Base-by-base conservation (phyloP, 2,329 filamentous ascomycete species). In the Epichloe amarillans region DNA sequence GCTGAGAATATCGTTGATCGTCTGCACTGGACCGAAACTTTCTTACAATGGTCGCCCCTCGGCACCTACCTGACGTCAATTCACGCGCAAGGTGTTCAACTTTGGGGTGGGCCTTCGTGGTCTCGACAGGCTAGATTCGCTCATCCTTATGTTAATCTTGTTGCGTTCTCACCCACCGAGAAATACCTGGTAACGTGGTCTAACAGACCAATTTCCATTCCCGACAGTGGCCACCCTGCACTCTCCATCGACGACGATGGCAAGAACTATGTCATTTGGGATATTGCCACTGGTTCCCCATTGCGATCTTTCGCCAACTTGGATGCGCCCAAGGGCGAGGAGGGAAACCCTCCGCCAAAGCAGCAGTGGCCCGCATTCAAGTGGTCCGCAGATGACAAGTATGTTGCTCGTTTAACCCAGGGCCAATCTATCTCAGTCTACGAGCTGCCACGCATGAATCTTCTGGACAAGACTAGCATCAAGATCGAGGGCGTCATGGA, bases 181-280 rank as follows among this genome's bases (percentile, higher is more conserved):
- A 89, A 85, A 64, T 98, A 95, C 70, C 68, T 98, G 51, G 90
- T 91, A 51, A 97, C 93, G 51, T 98, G 93, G 93, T 97, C 93
- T 48, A 88, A 91, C 70, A 81, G 88, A 47, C 89, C 93, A 23
- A 95, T 98, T 63, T 82, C 86, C 54, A 88, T 98, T 52, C 87
- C 93, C 53, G 93, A 97, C 60, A 83, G 83, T 57, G 86, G 86
- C 57, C 86, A 95, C 67, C 84, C 86, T 2, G 74, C 85, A n/a
- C 76, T 96, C 47, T 83, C 87, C 3, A 75, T 89, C 54, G 93
- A 97, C 62, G 93, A 98, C 63, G 91, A 98, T 61, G 93, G 93
- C 69, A 97, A 97, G 77, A 96, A 97, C 77, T 97, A 97, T 69
- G 86, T 98, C 63, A 90, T 98, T 63, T 98, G 93, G 93, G 91